A percentile compares a stretch with the other conserved stretches of the same genome.
phyloP scores from a whole-genome alignment of 108 stramenopile species.

The Cyclotella distinguenda region DNA sequence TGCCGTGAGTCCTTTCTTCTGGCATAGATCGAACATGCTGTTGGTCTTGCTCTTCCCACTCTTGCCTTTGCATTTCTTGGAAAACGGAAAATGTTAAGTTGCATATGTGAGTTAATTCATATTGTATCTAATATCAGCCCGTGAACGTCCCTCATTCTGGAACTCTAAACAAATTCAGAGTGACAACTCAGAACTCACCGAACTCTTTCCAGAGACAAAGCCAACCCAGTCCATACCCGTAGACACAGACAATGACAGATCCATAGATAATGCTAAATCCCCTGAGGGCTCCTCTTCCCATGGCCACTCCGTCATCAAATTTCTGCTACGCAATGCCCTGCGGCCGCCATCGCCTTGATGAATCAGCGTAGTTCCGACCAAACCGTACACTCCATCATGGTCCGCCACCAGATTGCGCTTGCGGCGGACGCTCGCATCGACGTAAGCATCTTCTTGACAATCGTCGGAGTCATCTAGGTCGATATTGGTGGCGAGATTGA shows the following conservation, averaged over 20 bases:
- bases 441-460: neutral
- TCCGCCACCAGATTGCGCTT: neutral
- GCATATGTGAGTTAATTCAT: too few species aligned
- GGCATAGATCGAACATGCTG: slow-evolving; percentile 9
- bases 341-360: neutral
- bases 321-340: neutral
- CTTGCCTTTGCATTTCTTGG: slow-evolving; percentile 8
- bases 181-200: neutral
- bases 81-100: neutral
- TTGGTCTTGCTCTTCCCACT: slow-evolving; percentile 12
- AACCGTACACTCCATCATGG: neutral
- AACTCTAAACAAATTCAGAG: too few species aligned
- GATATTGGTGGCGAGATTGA: neutral
- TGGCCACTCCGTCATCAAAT: slow-evolving; percentile 1
- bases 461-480: neutral
- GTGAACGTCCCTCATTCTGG: too few species aligned
- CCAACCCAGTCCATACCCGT: too few species aligned
- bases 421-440: neutral
- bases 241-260: neutral
- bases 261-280: slow-evolving; percentile 3
- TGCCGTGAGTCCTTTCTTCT: slow-evolving; percentile 2
- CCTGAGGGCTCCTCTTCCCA: neutral
- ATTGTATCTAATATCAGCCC: too few species aligned
- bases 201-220: neutral
- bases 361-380: neutral